Percentiles rank a stretch among this genome's conserved stretches.
These are phyloP conservation scores for Thelephora ganbajun DNA, from an alignment of 768 basidiomycete species.

Conservation along the genomic window DNA sequence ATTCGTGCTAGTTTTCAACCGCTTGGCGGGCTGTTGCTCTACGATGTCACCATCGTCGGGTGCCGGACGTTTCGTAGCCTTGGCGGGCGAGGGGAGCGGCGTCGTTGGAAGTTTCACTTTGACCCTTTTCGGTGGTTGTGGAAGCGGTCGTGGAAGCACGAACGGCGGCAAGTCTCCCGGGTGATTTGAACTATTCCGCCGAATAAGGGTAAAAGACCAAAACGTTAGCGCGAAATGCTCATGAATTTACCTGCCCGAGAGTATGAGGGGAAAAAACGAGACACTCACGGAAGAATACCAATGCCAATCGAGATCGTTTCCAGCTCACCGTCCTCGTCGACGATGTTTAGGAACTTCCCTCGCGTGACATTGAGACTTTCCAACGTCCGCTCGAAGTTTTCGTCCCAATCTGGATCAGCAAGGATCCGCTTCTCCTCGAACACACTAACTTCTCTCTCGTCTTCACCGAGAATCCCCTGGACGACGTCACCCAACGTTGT, in stretches of 20 bases:
- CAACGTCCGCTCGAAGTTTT: slow-evolving; percentile 71
- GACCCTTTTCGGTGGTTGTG: slow-evolving; percentile 33
- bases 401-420: slow-evolving; percentile 89
- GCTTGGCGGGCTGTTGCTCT: slow-evolving; percentile 29
- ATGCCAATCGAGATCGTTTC: slow-evolving; percentile 62
- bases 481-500: slow-evolving; percentile 65
- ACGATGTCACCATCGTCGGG: slow-evolving; percentile 42
- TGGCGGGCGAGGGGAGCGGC: slow-evolving; percentile 28
- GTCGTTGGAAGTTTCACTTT: slow-evolving; percentile 20
- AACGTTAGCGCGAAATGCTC: slow-evolving; percentile 3
- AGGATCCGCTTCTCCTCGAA: slow-evolving; percentile 80
- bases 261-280: background rate
- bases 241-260: background rate
- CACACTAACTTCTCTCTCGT: slow-evolving; percentile 55
- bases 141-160: slow-evolving; percentile 54
- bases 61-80: slow-evolving; percentile 40
- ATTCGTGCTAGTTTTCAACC: slow-evolving; percentile 33
- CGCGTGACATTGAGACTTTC: slow-evolving; percentile 66
- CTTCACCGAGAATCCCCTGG: slow-evolving; percentile 44
- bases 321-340: slow-evolving; percentile 74
- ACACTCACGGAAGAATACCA: slow-evolving; percentile 54
- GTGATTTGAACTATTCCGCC: slow-evolving; percentile 36
- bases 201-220: background rate
- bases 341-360: slow-evolving; percentile 81
- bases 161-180: slow-evolving; percentile 34